Conservation (phyloP, 1,139 yeast species). For the Groenewaldozyma sp. region DNA sequence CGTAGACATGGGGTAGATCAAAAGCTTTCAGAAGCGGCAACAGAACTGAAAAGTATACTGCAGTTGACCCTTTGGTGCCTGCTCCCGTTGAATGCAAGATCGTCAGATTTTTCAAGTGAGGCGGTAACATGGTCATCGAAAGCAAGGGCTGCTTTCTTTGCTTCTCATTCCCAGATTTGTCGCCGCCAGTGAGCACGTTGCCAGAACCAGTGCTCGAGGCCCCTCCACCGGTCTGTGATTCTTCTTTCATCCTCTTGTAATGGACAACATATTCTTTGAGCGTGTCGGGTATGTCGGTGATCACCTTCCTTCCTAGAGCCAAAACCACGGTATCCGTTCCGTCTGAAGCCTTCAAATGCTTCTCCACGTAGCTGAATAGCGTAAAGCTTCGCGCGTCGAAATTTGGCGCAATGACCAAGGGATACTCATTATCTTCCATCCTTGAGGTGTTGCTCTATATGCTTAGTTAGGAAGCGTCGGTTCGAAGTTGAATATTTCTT, state of each 20-base stretch:
- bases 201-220: not conserved
- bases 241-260: not conserved
- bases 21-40: slow-evolving; percentile 27
- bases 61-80: slow-evolving; percentile 22
- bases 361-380: not conserved
- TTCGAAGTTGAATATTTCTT: too few species aligned
- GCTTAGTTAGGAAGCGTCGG: too few species aligned
- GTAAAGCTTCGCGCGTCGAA: not conserved
- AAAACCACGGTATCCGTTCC: not conserved
- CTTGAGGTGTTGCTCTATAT: too few species aligned
- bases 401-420: slow-evolving; percentile 2
- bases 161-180: not conserved
- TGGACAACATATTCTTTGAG: not conserved
- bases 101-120: slow-evolving; percentile 24
- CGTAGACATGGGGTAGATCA: slow-evolving; percentile 28
- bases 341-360: not conserved
- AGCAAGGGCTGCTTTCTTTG: not conserved
- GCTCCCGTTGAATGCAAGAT: slow-evolving; percentile 29
- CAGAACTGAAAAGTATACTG: slow-evolving; percentile 24
- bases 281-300: not conserved
- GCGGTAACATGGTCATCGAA: slow-evolving; percentile 11
- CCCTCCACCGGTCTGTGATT: not conserved
- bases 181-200: not conserved
- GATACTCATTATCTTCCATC: not conserved
- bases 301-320: not conserved